phyloP scores from a whole-genome alignment of 108 stramenopile species.

The Conticribra weissflogii region DNA sequence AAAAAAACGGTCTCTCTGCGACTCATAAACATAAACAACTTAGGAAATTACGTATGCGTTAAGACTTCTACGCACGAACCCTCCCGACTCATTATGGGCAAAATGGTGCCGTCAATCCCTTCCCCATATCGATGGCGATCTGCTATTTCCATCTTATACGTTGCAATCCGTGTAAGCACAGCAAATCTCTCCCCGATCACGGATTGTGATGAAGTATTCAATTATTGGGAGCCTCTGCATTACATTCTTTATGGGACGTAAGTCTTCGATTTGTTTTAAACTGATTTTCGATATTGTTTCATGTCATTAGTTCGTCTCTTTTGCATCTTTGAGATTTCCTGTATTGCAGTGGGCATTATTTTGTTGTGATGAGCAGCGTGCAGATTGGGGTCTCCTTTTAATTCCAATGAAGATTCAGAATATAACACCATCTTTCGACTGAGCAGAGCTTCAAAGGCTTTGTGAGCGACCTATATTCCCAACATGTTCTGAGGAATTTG shows the following conservation, averaged over 20 bases:
- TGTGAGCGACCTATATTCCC: constrained; percentile 47
- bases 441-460: constrained; percentile 41
- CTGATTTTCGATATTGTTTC: not conserved
- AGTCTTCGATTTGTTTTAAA: constrained; percentile 1
- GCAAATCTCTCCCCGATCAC: constrained; percentile 85
- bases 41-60: too few species aligned
- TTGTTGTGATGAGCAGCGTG: too few species aligned
- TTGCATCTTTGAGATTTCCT: not conserved
- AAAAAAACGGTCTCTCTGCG: too few species aligned
- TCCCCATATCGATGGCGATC: constrained; percentile 20
- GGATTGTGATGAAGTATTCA: constrained; percentile 99
- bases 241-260: constrained; percentile 79
- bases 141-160: constrained; percentile 41
- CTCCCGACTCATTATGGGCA: not conserved
- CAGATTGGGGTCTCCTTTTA: too few species aligned
- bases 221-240: constrained; percentile 99
- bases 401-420: too few species aligned
- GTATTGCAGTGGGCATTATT: too few species aligned
- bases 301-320: not conserved
- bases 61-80: too few species aligned
- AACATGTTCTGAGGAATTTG: constrained; percentile 45
- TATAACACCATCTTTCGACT: too few species aligned
- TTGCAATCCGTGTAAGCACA: constrained; percentile 57
- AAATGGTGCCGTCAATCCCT: not conserved
- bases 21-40: too few species aligned